These are phyloP conservation scores for Kuraishia floccosa DNA, from an alignment of 805 yeast species.

Conservation along the genomic window DNA sequence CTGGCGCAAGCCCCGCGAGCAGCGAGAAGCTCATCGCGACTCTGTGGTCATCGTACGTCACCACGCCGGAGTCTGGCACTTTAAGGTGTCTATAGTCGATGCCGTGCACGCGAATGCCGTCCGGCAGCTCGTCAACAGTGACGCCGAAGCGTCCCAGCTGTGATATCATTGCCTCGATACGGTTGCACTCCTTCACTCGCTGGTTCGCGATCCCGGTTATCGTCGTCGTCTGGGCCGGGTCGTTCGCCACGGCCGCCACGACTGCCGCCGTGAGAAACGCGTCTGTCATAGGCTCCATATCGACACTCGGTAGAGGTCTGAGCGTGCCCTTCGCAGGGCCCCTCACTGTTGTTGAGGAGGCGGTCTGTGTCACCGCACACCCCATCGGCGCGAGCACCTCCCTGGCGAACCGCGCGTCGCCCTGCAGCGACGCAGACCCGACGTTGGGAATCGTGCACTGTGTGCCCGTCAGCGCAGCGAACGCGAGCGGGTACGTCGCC, in stretches of 20 bases:
- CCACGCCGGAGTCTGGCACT: conserved; percentile 54
- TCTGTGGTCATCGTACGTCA: conserved; percentile 90
- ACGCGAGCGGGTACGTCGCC: conserved; percentile 95
- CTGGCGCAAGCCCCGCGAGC: conserved; percentile 55
- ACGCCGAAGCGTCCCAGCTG: conserved; percentile 91
- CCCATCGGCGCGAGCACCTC: conserved; percentile 96
- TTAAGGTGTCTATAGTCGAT: conserved; percentile 35
- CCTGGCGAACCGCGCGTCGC: conserved; percentile 93
- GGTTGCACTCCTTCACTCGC: conserved; percentile 93
- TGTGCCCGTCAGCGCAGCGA: conserved; percentile 93
- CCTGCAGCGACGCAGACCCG: conserved; percentile 86
- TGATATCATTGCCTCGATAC: conserved; percentile 89
- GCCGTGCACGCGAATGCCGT: conserved; percentile 86
- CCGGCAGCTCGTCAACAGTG: conserved; percentile 70
- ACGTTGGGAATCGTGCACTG: conserved; percentile 90
- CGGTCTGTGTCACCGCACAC: conserved; percentile 75
- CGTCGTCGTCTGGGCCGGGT: conserved; percentile 46
- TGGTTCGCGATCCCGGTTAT: conserved; percentile 97
- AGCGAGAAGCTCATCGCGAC: conserved; percentile 96
- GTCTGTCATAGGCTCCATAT: conserved; percentile 99
- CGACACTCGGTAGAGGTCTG: conserved; percentile 63
- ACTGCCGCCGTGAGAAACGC: conserved; percentile 96
- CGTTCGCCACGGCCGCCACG: conserved; percentile 84
- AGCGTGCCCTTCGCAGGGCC: conserved; percentile 72
- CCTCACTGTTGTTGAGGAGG: conserved; percentile 79